phyloP scores from a whole-genome alignment of 805 yeast genomes.

The Candida awuae region DNA sequence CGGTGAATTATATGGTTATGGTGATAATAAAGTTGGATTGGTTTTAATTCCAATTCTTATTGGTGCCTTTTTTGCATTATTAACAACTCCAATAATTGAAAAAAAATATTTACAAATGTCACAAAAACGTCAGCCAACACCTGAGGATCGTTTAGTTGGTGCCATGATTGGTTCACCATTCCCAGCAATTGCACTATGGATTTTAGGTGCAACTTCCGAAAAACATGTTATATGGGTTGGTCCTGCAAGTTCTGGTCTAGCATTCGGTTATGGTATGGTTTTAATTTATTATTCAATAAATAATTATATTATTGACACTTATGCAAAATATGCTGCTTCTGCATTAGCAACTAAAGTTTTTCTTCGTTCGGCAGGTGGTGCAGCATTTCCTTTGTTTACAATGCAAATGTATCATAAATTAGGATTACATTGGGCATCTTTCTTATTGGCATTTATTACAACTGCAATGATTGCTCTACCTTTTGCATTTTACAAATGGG shows the following conservation, averaged over 20 bases:
- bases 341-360: constrained; percentile 80
- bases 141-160: constrained; percentile 74
- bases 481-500: constrained; percentile 61
- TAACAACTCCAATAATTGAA: constrained; percentile 72
- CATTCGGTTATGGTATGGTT: constrained; percentile 57
- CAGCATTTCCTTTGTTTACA: constrained; percentile 77
- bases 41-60: constrained; percentile 87
- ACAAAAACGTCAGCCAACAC: constrained; percentile 52
- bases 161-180: constrained; percentile 80
- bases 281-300: constrained; percentile 51
- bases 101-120: constrained; percentile 45
- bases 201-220: constrained; percentile 71
- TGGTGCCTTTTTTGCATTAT: constrained; percentile 70
- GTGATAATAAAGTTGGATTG: constrained; percentile 73
- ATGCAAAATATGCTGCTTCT: constrained; percentile 71
- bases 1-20: constrained; percentile 63
- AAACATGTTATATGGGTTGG: constrained; percentile 62
- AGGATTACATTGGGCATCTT: constrained; percentile 76
- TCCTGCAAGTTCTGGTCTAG: constrained; percentile 51
- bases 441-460: constrained; percentile 68
- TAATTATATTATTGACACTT: constrained; percentile 86
- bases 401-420: constrained; percentile 69
- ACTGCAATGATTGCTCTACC: constrained; percentile 72
- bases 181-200: constrained; percentile 73
- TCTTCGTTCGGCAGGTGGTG: constrained; percentile 77